phyloP scores from a whole-genome alignment of 805 yeast species.

The Ogataea parapolymorpha region DNA sequence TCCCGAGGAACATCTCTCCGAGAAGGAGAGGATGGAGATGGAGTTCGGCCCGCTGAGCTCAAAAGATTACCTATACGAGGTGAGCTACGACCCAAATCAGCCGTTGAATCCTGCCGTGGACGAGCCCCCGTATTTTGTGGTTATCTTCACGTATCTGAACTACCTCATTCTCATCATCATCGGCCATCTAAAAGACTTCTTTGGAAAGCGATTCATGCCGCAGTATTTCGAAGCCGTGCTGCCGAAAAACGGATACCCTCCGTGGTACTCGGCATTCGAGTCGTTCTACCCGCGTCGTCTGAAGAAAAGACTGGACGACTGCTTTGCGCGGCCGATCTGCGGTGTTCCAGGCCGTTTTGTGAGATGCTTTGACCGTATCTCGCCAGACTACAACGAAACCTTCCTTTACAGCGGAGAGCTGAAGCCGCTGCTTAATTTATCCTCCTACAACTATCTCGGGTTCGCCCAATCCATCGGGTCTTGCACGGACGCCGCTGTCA shows the following conservation, averaged over 20 bases:
- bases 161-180: conserved; percentile 80
- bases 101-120: conserved; percentile 65
- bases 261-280: conserved; percentile 93
- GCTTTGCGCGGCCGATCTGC: conserved; percentile 93
- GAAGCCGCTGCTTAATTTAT: conserved; percentile 75
- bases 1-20: conserved; percentile 27
- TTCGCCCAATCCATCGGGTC: conserved; percentile 93
- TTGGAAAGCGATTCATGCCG: conserved; percentile 72
- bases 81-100: conserved; percentile 53
- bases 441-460: conserved; percentile 92
- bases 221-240: conserved; percentile 61
- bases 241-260: conserved; percentile 88
- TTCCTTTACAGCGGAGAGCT: conserved; percentile 76
- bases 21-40: conserved; percentile 45
- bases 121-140: conserved; percentile 81
- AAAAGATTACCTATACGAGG: conserved; percentile 58
- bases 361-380: conserved; percentile 71
- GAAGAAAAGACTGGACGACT: conserved; percentile 87
- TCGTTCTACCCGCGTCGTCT: conserved; percentile 89
- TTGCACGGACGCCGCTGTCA: conserved; percentile 78
- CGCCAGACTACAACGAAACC: conserved; percentile 60
- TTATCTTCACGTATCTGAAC: conserved; percentile 78
- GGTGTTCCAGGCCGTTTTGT: conserved; percentile 96
- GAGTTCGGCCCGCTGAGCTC: conserved; percentile 75
- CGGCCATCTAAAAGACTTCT: conserved; percentile 88